Percentiles rank a stretch among this genome's conserved stretches.
Conservation (phyloP, 352 stramenopile species). For the Pythium monospermum region DNA sequence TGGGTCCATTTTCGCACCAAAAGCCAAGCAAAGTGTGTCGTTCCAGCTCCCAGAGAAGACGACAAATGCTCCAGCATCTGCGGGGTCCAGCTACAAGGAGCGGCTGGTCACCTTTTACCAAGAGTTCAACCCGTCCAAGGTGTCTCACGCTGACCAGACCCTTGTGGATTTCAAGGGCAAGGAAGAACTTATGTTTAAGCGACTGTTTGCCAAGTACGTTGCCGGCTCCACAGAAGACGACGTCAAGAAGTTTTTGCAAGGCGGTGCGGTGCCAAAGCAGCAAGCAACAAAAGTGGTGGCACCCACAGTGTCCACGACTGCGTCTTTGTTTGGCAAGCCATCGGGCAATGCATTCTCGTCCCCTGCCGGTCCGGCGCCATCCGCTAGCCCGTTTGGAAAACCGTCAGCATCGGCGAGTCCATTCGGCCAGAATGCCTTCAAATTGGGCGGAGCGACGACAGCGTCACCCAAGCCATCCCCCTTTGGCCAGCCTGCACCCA, state of each 20-base stretch:
- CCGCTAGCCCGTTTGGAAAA: slow-evolving; percentile 30
- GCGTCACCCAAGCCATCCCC: slow-evolving; percentile 17
- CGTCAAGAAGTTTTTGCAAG: slow-evolving; percentile 56
- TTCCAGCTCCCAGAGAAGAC: slow-evolving; percentile 13
- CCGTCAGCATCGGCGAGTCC: slow-evolving; percentile 1
- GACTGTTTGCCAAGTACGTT: slow-evolving; percentile 60
- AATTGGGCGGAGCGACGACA: not conserved
- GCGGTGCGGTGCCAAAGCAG: slow-evolving; percentile 47
- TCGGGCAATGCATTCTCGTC: too few relatives aligned
- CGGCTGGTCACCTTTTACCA: slow-evolving; percentile 61
- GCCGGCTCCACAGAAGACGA: slow-evolving; percentile 46
- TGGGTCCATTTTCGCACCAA: slow-evolving; percentile 6
- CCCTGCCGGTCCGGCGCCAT: slow-evolving; percentile 10
- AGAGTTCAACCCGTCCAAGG: slow-evolving; percentile 51
- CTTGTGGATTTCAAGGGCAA: slow-evolving; percentile 46
- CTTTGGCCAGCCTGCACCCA: slow-evolving; percentile 32
- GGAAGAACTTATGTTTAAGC: slow-evolving; percentile 55
- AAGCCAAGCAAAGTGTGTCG: slow-evolving; percentile 14
- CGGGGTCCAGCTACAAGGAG: slow-evolving; percentile 34
- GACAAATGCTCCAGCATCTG: not conserved
- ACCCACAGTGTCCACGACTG: too few relatives aligned
- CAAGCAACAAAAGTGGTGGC: slow-evolving; percentile 3
- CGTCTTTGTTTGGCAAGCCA: slow-evolving; percentile 8
- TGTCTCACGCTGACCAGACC: slow-evolving; percentile 41
- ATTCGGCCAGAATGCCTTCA: slow-evolving; percentile 16